Evolutionary conservation across 1,139 yeast genomes (phyloP).

Genomic region (Yamadazyma membranifaciens): DNA sequence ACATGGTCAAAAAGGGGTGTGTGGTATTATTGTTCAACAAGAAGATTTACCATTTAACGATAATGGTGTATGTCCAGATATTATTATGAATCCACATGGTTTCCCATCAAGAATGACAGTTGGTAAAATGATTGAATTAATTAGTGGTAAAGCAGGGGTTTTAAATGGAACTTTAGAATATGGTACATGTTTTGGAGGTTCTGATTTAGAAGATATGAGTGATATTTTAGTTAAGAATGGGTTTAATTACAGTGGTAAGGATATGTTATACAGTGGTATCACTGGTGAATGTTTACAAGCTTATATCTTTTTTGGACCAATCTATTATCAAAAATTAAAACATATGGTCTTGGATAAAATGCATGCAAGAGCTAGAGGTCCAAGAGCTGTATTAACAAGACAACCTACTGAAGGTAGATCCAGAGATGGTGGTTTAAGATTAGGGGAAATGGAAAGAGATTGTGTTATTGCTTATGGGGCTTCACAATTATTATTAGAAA

Average conservation of each 20-base stretch:
- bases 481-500: slow-evolving; percentile 86
- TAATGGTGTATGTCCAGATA: slow-evolving; percentile 87
- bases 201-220: slow-evolving; percentile 95
- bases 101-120: slow-evolving; percentile 99
- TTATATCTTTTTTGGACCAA: slow-evolving; percentile 96
- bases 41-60: slow-evolving; percentile 96
- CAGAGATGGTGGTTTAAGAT: slow-evolving; percentile 97
- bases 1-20: slow-evolving; percentile 98
- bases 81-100: slow-evolving; percentile 98
- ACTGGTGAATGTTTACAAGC: slow-evolving; percentile 98
- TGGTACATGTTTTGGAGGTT: slow-evolving; percentile 98
- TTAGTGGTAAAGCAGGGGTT: slow-evolving; percentile 97
- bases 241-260: slow-evolving; percentile 93
- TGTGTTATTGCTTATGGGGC: slow-evolving; percentile 99
- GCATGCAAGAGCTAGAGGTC: slow-evolving; percentile 99
- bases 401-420: slow-evolving; percentile 99
- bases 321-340: slow-evolving; percentile 94
- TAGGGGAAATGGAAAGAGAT: slow-evolving; percentile 99
- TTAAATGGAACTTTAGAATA: slow-evolving; percentile 87
- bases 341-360: slow-evolving; percentile 99
- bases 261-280: slow-evolving; percentile 96
- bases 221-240: slow-evolving; percentile 87
- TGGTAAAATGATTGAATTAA: slow-evolving; percentile 95
- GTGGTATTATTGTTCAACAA: slow-evolving; percentile 95
- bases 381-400: slow-evolving; percentile 95